A percentile compares a stretch with the other conserved stretches of the same genome.
These are phyloP conservation scores for Populus simonii DNA, from an alignment of 345 rosid genomes.

Conservation along the genomic window DNA sequence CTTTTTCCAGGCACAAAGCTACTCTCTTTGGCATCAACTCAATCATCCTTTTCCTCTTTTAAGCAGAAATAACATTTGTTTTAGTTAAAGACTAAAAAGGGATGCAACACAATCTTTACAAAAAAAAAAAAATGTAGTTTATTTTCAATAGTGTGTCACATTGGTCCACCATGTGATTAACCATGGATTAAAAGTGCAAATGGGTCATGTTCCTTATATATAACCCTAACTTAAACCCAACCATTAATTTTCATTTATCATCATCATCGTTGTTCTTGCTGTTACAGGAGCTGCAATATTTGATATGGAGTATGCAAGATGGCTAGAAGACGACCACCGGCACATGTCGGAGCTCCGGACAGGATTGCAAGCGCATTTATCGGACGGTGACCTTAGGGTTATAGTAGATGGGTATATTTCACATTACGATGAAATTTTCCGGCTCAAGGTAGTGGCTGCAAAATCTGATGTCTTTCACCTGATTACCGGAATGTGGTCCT, in stretches of 20 bases:
- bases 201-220: not conserved
- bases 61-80: not conserved
- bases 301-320: conserved; percentile 90
- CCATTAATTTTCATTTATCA: not conserved
- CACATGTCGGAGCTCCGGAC: conserved; percentile 82
- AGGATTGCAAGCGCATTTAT: conserved; percentile 68
- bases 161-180: conserved; percentile 1
- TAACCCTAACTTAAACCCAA: not conserved
- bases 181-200: not conserved
- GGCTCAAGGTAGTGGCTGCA: conserved; percentile 58
- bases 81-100: not conserved
- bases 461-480: conserved; percentile 88
- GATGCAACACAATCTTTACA: not conserved
- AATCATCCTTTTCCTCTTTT: not conserved
- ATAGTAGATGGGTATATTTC: conserved; percentile 75
- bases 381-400: conserved; percentile 64
- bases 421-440: conserved; percentile 86
- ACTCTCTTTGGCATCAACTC: not conserved
- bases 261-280: not conserved
- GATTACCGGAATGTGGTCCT: conserved; percentile 79
- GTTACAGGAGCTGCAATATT: conserved; percentile 77
- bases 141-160: not conserved
- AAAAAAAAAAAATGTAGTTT: not conserved
- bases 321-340: conserved; percentile 85
- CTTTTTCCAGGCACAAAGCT: conserved; percentile 20